These are phyloP conservation scores for Alnus rubra DNA, from an alignment of 306 rosid genomes.

Conservation along the genomic window DNA sequence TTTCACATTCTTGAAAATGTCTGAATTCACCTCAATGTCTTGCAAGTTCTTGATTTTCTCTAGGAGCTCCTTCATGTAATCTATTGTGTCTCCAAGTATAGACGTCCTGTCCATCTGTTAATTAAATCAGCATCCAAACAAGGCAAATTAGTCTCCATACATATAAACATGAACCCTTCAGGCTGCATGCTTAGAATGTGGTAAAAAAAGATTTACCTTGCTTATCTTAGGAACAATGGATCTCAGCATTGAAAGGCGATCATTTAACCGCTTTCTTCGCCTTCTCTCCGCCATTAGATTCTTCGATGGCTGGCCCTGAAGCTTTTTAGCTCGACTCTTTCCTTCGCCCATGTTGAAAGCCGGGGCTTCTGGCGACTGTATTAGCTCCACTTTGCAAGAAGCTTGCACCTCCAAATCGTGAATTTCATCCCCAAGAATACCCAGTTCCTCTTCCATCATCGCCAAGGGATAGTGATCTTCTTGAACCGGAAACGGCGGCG, in stretches of 20 bases:
- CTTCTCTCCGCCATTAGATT: conserved; percentile 96
- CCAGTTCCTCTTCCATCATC: conserved; percentile 53
- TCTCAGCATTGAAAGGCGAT: conserved; percentile 92
- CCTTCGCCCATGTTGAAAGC: conserved; percentile 59
- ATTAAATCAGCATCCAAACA: conserved; percentile 14
- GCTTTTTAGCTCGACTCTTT: conserved; percentile 57
- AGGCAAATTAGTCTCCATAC: conserved; percentile 28
- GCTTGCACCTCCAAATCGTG: conserved; percentile 57
- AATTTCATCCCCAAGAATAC: conserved; percentile 55
- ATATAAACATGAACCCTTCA: neutral
- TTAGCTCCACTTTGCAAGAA: conserved; percentile 66
- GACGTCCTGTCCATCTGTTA: conserved; percentile 95
- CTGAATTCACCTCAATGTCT: conserved; percentile 51
- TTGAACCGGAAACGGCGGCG: conserved; percentile 49
- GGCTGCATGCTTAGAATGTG: neutral
- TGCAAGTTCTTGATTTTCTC: conserved; percentile 71
- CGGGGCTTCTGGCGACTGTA: conserved; percentile 56
- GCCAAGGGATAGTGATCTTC: conserved; percentile 44
- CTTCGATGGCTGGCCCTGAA: conserved; percentile 91
- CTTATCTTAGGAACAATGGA: conserved; percentile 97
- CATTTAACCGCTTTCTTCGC: conserved; percentile 82
- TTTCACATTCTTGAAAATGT: conserved; percentile 53
- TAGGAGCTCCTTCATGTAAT: conserved; percentile 87
- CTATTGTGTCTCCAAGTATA: conserved; percentile 90
- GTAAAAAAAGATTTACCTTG: conserved; percentile 47